Conservation (phyloP, 441 rosid species). For the Gossypium davidsonii region DNA sequence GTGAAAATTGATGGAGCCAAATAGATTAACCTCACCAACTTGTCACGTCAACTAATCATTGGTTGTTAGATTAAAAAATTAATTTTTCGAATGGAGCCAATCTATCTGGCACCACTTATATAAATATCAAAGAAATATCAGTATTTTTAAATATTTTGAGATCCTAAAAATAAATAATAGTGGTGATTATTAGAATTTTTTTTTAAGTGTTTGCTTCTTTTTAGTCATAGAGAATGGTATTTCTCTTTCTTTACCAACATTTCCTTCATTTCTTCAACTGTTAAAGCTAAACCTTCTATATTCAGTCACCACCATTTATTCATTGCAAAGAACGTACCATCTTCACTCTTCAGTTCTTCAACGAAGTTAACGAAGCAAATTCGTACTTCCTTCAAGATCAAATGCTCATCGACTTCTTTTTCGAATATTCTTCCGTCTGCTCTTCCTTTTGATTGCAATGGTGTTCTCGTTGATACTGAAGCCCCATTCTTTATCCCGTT, state of each 20-base stretch:
- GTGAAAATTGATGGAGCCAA: too few species aligned
- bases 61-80: too few species aligned
- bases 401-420: slow-evolving; percentile 46
- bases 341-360: slow-evolving; percentile 23
- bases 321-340: slow-evolving; percentile 18
- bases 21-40: too few species aligned
- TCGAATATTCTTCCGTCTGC: slow-evolving; percentile 60
- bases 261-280: slow-evolving; percentile 7
- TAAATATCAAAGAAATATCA: too few species aligned
- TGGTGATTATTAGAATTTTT: too few species aligned
- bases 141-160: too few species aligned
- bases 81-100: too few species aligned
- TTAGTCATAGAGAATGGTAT: not conserved
- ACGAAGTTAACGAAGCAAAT: not conserved
- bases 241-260: slow-evolving; percentile 30
- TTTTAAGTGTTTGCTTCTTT: too few species aligned
- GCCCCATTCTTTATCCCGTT: too few species aligned
- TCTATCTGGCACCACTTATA: rapidly evolving
- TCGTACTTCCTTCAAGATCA: slow-evolving; percentile 17
- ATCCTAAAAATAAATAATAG: too few species aligned
- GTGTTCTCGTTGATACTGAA: slow-evolving; percentile 92
- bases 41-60: too few species aligned
- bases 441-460: slow-evolving; percentile 85
- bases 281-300: slow-evolving; percentile 14
- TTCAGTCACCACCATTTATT: not conserved